Base-by-base conservation (phyloP, 305 asterid species). In the Fraxinus sp. region DNA sequence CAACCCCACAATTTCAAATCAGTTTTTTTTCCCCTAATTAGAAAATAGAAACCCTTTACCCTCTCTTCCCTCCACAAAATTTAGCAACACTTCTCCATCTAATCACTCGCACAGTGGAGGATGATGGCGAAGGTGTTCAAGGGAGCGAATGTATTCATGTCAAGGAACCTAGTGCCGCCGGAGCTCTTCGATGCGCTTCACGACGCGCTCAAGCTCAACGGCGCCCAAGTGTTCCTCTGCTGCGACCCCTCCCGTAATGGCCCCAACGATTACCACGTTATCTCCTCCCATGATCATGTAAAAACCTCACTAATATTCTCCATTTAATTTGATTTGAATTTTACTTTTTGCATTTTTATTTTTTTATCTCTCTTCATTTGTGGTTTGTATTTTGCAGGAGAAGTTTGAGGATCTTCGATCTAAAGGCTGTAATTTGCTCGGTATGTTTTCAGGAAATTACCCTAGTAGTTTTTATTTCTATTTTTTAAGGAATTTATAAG, bases 201-300 rank as follows among this genome's bases (percentile, higher is more conserved):
- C 92, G 98, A 93, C 83, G 97, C 98, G 14, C 87, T 96, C 83
- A 94, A 93, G 90, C 96, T 89, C 86, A 96, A 92, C 76, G 98
- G 98, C 74, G 99, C 99, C n/a, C 86, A 89, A 78, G 87, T 96
- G 62, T 79, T 94, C 57, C 94, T 93, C 80, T 94, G 98, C 88
- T 96, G 98, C 83, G 97, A 96, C 59, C 98, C 99, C 78, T 87
- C 95, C 44, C 94, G 98, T 44, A 96, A 92, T 71, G 91, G 92
- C 11, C 88, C 91, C 57, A 83, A 78, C 79, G 99, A 96, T 88
- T 96, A 90, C 81, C 99, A 96, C 87, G 90, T 96, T 90, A 96
- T 96, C 75, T 87, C 97, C 87, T 91, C 95, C 37, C 76, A 86
- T 0, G 94, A 92, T 33, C 97, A 96, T 85, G 99, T 96, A 89